Evolutionary conservation across 306 rosid species (phyloP).

Genomic region (Corylus heterophylla): DNA sequence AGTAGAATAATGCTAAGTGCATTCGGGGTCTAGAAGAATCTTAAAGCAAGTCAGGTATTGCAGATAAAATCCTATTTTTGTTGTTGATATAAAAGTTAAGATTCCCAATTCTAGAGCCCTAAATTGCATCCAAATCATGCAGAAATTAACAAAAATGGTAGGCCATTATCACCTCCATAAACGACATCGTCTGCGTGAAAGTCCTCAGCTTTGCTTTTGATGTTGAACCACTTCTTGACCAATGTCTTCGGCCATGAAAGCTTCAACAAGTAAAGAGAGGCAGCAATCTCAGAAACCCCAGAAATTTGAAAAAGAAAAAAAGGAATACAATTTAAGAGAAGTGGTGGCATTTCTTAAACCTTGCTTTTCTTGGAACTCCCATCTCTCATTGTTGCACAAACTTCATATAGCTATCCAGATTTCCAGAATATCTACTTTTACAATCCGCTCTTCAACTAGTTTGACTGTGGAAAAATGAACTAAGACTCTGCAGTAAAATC

Average conservation of each 20-base stretch:
- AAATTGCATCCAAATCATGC: slow-evolving; percentile 36
- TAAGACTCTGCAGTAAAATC: slow-evolving; percentile 10
- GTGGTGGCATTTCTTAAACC: slow-evolving; percentile 59
- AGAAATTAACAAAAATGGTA: slow-evolving; percentile 24
- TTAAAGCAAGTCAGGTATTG: slow-evolving; percentile 5
- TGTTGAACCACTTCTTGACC: slow-evolving; percentile 98
- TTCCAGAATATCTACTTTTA: slow-evolving; percentile 20
- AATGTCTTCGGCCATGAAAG: slow-evolving; percentile 96
- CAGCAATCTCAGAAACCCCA: slow-evolving; percentile 27
- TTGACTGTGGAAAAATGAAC: slow-evolving; percentile 8
- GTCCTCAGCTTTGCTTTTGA: slow-evolving; percentile 85
- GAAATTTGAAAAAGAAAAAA: background rate
- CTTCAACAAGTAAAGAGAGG: slow-evolving; percentile 53
- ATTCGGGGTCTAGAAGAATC: slow-evolving; percentile 21
- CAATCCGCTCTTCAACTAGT: slow-evolving; percentile 11
- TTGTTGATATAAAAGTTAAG: slow-evolving; percentile 19
- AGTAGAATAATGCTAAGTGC: slow-evolving; percentile 26
- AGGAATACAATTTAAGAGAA: slow-evolving; percentile 26
- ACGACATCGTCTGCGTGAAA: slow-evolving; percentile 84
- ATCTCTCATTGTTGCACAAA: slow-evolving; percentile 91
- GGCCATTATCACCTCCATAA: slow-evolving; percentile 54
- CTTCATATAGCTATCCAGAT: slow-evolving; percentile 65
- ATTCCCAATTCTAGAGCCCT: slow-evolving; percentile 29
- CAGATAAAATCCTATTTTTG: slow-evolving; percentile 26
- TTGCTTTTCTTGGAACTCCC: slow-evolving; percentile 93